Evolutionary conservation across 2,329 filamentous ascomycete species (phyloP).

Genomic region (Pestalotiopsis sp.): DNA sequence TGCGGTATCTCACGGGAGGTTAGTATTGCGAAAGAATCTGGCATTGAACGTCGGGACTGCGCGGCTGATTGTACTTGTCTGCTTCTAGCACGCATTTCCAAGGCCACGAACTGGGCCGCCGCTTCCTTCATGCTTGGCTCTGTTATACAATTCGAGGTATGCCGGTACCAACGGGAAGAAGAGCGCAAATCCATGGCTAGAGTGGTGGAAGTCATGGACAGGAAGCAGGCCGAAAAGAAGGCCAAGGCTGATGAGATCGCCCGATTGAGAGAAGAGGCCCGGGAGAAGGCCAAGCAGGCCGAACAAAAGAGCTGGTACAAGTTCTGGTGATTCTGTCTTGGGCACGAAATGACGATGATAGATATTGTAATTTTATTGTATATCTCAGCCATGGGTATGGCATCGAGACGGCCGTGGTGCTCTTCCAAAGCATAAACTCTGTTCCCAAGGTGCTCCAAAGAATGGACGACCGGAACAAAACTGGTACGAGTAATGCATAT

Average conservation of each 20-base stretch:
- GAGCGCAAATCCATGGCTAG: slow-evolving; percentile 85
- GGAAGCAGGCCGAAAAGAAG: slow-evolving; percentile 67
- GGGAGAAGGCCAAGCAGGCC: slow-evolving; percentile 38
- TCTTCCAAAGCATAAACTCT: not conserved
- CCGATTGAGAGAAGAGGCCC: slow-evolving; percentile 43
- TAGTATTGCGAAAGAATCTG: slow-evolving; percentile 28
- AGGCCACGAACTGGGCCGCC: slow-evolving; percentile 84
- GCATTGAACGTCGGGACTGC: not conserved
- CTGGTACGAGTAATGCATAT: too few species aligned
- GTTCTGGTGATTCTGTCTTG: slow-evolving; percentile 47
- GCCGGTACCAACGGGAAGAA: slow-evolving; percentile 71
- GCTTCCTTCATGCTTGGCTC: slow-evolving; percentile 72
- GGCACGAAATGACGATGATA: not conserved
- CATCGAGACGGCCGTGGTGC: not conserved
- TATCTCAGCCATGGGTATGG: not conserved
- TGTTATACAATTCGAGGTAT: slow-evolving; percentile 81
- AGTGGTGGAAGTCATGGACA: slow-evolving; percentile 79
- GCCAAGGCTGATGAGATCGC: slow-evolving; percentile 42
- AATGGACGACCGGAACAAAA: not conserved
- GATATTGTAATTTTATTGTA: not conserved
- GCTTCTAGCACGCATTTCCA: slow-evolving; percentile 57
- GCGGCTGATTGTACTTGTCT: not conserved
- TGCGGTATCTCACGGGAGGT: slow-evolving; percentile 79
- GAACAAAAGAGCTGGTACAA: slow-evolving; percentile 54
- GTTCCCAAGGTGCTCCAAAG: not conserved